Base-by-base conservation (phyloP, 495 filamentous ascomycete genomes). In the Choiromyces venosus region DNA sequence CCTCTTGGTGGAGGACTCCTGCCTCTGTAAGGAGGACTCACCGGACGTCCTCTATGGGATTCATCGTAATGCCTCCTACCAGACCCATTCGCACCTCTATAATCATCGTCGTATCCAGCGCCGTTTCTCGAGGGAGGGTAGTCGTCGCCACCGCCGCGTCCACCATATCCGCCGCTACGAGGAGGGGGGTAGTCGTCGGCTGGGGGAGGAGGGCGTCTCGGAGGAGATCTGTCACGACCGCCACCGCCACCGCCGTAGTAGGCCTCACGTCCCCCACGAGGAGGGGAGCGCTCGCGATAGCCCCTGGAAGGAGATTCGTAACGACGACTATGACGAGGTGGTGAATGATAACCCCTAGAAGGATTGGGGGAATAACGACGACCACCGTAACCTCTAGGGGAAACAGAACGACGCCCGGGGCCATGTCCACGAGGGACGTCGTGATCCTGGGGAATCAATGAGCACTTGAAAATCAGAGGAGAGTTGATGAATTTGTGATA, bases 271-370 rank as follows among this genome's bases (percentile, higher is more conserved):
- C 78, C 65, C 14, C 79, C 67, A n/a, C 74, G 70, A 14, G 72
- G 79, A 18, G 79, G 79, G n/a, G 79, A 79, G 61, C 79, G 79
- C 76, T 81, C 79, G 73, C 79, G 79, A 65, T 81, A 77, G 38
- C 75, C 73, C 35, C 73, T 74, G 14, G 74, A 76, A 36, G 75
- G 75, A 2, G 75, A 77, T 42, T 77, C 75, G 33, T 77, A 81
- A 36, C 77, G 71, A 70, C 78, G 75, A 40, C 78, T 73, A 38
- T 81, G 79, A n/a, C 75, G 79, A 66, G 79, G 79, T 14, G 79
- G 79, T 9, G 78, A 80, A 65, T 80, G 78, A 37, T 80, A 80
- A 65, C 79, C 78, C 65, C 79, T 73, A 37, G 78, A 70, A 61
- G 78, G 78, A 9, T 69, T 75, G 16, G 79, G 75, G 67, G 71